Evolutionary conservation across 495 filamentous ascomycete species (phyloP), one percentile per base, ranked within the genome.

Genomic region (Bryoglossum gracile): DNA sequence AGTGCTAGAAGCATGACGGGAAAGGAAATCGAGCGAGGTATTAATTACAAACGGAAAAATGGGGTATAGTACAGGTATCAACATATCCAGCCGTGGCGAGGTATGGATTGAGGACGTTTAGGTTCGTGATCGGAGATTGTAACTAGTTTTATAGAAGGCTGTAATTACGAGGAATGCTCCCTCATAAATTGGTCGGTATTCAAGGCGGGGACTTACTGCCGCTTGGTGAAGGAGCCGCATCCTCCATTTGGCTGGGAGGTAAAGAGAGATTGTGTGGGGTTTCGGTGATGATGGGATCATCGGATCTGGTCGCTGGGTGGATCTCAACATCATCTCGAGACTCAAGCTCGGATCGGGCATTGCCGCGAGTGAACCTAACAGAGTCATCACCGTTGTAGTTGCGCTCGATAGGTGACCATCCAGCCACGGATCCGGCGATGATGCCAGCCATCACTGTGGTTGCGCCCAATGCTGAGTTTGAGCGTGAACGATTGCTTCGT

Each of bases 381-480:
- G 72, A 70, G 32, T 77, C 77, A n/a, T 63, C 63, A 22, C 76
- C 77, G 22, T 63, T 69, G 16, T 69, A 62, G 14, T 59, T 55
- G 18, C 76, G 70, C 46, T 89, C 87, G 46, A 92, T 85, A 0
- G 89, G 89, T 40, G 88, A 94, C 88, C 87, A 94, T 34, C 87
- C 87, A 18, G 72, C 77, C 40, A 95, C 81, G 65, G 83, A 84
- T 43, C 87, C 88, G 28, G 89, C 89, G 48, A 95, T 81, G 40
- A 95, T 80, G 52, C 89, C 89, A 19, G 89, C 83, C 87, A 86
- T 85, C 26, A 89, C 87, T 24, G 86, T 81, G 3, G 87, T 85
- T 2, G 87, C 86, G 8, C 86, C 88, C 39, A 94, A 77, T 2
- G 84, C 81, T 0, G 87, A 94, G 65, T 89, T 94, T 4, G 88